Evolutionary conservation across 805 yeast species (phyloP).

Genomic region (Metschnikowia drakensbergensis): DNA sequence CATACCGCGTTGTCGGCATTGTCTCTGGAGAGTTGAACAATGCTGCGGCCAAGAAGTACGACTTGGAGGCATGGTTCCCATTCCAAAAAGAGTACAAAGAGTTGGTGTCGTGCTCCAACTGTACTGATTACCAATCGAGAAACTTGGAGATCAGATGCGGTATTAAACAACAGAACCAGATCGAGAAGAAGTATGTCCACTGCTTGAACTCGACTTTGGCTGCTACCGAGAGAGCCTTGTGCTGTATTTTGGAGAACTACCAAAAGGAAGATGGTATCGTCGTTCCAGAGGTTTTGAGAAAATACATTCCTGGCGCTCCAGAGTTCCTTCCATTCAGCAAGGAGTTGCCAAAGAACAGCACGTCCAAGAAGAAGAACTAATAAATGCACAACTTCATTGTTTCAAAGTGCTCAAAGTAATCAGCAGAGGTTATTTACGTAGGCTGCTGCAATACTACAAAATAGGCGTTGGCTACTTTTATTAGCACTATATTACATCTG

Average conservation of each 20-base stretch:
- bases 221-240: slow-evolving; percentile 97
- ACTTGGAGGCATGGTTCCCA: slow-evolving; percentile 99
- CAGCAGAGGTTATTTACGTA: neutral
- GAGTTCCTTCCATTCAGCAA: slow-evolving; percentile 88
- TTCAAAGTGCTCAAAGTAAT: neutral
- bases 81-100: slow-evolving; percentile 98
- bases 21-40: slow-evolving; percentile 98
- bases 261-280: slow-evolving; percentile 94
- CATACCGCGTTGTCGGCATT: slow-evolving; percentile 96
- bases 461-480: neutral
- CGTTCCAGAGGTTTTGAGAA: slow-evolving; percentile 93
- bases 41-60: slow-evolving; percentile 98
- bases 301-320: slow-evolving; percentile 97
- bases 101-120: slow-evolving; percentile 96
- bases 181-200: slow-evolving; percentile 96
- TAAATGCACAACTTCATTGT: neutral
- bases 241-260: slow-evolving; percentile 96
- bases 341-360: slow-evolving; percentile 92
- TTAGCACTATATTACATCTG: neutral
- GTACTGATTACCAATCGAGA: slow-evolving; percentile 99
- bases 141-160: slow-evolving; percentile 99
- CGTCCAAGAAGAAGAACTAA: slow-evolving; percentile 62
- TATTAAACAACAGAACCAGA: slow-evolving; percentile 89
- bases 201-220: slow-evolving; percentile 96
- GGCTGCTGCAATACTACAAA: neutral